Conservation (phyloP, 805 yeast species). For the Wickerhamiella dianesei region DNA sequence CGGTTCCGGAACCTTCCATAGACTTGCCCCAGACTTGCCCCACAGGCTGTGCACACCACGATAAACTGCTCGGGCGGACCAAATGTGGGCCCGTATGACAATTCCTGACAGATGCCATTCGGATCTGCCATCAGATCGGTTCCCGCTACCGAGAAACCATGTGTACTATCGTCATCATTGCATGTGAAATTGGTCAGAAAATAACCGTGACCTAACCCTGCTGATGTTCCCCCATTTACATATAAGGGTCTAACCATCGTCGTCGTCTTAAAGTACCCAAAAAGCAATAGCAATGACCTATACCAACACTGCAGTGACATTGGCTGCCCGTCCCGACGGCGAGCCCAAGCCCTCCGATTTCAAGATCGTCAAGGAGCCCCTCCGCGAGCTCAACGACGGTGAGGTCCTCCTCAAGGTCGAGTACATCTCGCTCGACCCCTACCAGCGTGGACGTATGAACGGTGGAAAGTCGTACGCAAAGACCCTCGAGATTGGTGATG, state of each 20-base stretch:
- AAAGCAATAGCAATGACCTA: background rate
- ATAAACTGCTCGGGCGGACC: too few species aligned
- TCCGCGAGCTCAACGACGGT: conserved; percentile 22
- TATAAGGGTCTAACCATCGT: background rate
- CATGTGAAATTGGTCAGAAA: background rate
- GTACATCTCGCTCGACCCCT: conserved; percentile 46
- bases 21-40: too few species aligned
- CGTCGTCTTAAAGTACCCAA: background rate
- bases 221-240: background rate
- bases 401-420: conserved; percentile 34
- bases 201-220: background rate
- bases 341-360: background rate
- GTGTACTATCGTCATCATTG: background rate
- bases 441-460: conserved; percentile 44
- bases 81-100: background rate
- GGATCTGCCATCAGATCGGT: background rate
- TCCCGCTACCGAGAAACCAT: background rate
- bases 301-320: background rate
- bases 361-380: background rate
- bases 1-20: too few species aligned
- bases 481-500: conserved; percentile 15
- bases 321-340: background rate
- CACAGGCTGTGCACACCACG: too few species aligned
- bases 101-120: too few species aligned
- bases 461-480: conserved; percentile 15